A percentile compares a stretch with the other conserved stretches of the same genome.
phyloP scores from a whole-genome alignment of 148 eudicot genomes.

The Fagopyrum tataricum region DNA sequence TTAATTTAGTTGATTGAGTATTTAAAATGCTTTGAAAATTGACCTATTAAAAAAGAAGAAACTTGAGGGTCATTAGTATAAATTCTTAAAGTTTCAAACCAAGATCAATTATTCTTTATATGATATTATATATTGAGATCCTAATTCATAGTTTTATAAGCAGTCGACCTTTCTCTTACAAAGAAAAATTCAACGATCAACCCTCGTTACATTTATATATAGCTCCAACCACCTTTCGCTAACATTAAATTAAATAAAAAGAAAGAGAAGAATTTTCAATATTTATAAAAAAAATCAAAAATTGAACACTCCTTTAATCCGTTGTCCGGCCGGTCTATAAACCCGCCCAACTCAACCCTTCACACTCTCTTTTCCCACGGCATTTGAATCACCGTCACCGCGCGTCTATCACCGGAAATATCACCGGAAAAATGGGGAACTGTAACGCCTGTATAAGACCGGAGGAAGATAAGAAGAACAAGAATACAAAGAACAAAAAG shows the following conservation, averaged over 20 bases:
- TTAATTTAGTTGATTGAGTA: too few relatives aligned
- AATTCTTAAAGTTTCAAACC: not conserved
- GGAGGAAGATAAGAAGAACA: constrained; percentile 17
- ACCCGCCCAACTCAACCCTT: constrained; percentile 6
- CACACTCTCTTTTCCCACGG: not conserved
- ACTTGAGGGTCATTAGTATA: not conserved
- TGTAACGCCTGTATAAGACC: constrained; percentile 48
- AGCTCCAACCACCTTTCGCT: constrained; percentile 7
- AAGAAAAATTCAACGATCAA: not conserved
- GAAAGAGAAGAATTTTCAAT: not conserved
- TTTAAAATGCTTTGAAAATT: too few relatives aligned
- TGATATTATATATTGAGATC: not conserved
- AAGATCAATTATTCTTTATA: not conserved
- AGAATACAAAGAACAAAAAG: constrained; percentile 15
- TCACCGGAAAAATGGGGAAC: constrained; percentile 45
- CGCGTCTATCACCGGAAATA: not conserved
- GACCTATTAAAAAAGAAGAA: not conserved
- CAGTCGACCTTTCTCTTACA: not conserved
- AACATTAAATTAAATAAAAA: not conserved
- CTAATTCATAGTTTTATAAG: not conserved
- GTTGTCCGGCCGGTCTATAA: not conserved
- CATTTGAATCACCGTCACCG: not conserved
- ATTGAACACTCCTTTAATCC: not conserved
- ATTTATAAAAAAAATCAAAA: not conserved
- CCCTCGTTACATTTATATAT: not conserved